Conservation (phyloP, 176 grass and related monocot species). For the Pharus latifolius region DNA sequence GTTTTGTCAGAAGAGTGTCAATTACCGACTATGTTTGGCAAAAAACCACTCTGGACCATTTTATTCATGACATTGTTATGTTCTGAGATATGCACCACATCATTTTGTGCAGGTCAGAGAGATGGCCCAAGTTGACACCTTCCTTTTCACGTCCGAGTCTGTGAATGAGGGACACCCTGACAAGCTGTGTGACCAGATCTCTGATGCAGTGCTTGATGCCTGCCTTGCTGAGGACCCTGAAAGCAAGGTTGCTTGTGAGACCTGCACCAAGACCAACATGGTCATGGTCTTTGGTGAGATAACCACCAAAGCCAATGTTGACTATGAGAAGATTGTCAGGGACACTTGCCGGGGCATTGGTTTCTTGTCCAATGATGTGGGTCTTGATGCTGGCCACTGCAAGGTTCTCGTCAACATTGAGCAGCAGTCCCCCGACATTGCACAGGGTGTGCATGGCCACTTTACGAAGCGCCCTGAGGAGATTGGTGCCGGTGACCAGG, state of each 20-base stretch:
- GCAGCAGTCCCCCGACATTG: slow-evolving; percentile 46
- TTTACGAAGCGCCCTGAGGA: slow-evolving; percentile 47
- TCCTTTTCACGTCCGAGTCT: slow-evolving; percentile 50
- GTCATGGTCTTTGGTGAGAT: slow-evolving; percentile 53
- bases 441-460: slow-evolving; percentile 36
- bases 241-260: slow-evolving; percentile 52
- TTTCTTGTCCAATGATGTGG: slow-evolving; percentile 44
- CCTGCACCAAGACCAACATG: slow-evolving; percentile 53
- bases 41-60: not conserved
- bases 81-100: not conserved
- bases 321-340: slow-evolving; percentile 49
- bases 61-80: not conserved
- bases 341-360: slow-evolving; percentile 43
- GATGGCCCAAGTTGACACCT: slow-evolving; percentile 38
- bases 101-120: not conserved
- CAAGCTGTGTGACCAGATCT: slow-evolving; percentile 50
- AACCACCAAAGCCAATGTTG: slow-evolving; percentile 41
- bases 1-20: not conserved
- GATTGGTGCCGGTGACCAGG: slow-evolving; percentile 52
- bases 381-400: slow-evolving; percentile 43
- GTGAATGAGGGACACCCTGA: slow-evolving; percentile 53
- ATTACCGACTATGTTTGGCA: not conserved
- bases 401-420: slow-evolving; percentile 57
- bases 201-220: slow-evolving; percentile 43
- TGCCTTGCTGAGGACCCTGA: slow-evolving; percentile 42